phyloP scores from a whole-genome alignment of 2,329 filamentous ascomycete genomes.

The Cercospora sp. region DNA sequence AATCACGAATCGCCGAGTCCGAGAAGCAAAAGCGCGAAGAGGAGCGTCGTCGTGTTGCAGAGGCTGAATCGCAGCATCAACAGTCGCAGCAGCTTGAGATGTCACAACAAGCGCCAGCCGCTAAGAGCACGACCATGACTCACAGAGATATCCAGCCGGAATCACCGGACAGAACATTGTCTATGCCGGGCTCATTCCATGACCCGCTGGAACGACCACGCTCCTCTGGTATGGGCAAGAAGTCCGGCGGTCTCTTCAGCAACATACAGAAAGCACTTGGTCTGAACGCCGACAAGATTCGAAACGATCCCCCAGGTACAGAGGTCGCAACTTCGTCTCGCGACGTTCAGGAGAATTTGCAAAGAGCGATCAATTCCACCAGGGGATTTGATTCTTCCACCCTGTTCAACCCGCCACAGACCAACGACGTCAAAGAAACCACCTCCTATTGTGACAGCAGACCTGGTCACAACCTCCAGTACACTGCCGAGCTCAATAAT shows the following conservation, averaged over 20 bases:
- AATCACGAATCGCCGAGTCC: conserved; percentile 83
- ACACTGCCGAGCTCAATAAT: conserved; percentile 68
- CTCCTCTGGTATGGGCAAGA: conserved; percentile 39
- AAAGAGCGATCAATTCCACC: conserved; percentile 76
- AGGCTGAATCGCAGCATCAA: conserved; percentile 31
- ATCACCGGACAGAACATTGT: conserved; percentile 36
- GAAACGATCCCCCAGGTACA: conserved; percentile 30
- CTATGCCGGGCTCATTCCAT: conserved; percentile 73
- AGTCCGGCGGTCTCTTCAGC: conserved; percentile 63
- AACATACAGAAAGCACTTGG: conserved; percentile 61
- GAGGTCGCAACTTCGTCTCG: conserved; percentile 46
- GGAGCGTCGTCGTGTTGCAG: conserved; percentile 53
- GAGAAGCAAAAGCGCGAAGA: conserved; percentile 68
- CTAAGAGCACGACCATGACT: conserved; percentile 9
- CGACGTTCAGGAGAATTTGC: conserved; percentile 66
- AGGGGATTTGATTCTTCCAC: conserved; percentile 71
- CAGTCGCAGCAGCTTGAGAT: conserved; percentile 5
- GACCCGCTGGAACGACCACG: conserved; percentile 58
- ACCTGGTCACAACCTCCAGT: conserved; percentile 70
- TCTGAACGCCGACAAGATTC: conserved; percentile 44
- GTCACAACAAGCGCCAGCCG: conserved; percentile 24
- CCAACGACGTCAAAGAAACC: conserved; percentile 71
- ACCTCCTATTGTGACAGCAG: conserved; percentile 84
- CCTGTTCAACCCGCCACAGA: conserved; percentile 71
- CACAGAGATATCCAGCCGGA: conserved; percentile 21